These are phyloP conservation scores for Acmispon strigosus DNA, from an alignment of 306 rosid genomes.

Conservation along the genomic window DNA sequence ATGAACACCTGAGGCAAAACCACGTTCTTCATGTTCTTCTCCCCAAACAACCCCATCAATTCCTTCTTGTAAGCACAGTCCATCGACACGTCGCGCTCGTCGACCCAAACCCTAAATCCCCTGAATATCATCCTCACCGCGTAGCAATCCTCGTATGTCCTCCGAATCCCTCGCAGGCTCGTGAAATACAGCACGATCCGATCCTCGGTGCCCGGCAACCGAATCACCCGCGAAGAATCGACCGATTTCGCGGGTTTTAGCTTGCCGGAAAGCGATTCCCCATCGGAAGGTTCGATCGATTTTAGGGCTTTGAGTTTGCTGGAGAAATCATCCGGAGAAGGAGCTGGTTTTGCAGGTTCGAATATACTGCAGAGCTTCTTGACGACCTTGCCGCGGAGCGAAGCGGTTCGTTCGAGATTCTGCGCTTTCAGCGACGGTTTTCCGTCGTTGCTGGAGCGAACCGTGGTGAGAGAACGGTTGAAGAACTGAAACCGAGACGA, in stretches of 20 bases:
- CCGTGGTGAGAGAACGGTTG: conserved; percentile 51
- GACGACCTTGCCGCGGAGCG: conserved; percentile 67
- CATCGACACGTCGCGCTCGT: conserved; percentile 83
- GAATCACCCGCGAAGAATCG: conserved; percentile 15
- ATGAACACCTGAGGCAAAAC: conserved; percentile 74
- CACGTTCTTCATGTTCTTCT: conserved; percentile 41
- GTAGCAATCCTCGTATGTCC: conserved; percentile 88
- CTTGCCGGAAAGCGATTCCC: not conserved
- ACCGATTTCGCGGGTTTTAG: not conserved
- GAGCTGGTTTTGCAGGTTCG: conserved; percentile 29
- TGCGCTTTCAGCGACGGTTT: conserved; percentile 30
- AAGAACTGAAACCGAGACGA: conserved; percentile 41
- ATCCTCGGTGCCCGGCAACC: conserved; percentile 64
- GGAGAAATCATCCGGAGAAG: conserved; percentile 16
- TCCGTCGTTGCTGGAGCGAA: conserved; percentile 14
- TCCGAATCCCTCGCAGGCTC: conserved; percentile 73
- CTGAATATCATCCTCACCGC: conserved; percentile 69
- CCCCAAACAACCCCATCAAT: conserved; percentile 60
- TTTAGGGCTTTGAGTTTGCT: conserved; percentile 29
- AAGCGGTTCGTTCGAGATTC: conserved; percentile 42
- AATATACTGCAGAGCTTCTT: conserved; percentile 67
- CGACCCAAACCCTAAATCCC: conserved; percentile 93
- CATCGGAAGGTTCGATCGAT: conserved; percentile 32
- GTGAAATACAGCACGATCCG: conserved; percentile 79
- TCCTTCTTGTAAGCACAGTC: conserved; percentile 61